These are phyloP conservation scores for Phanerodontia chrysosporium DNA, from an alignment of 768 basidiomycete species.

Conservation along the genomic window DNA sequence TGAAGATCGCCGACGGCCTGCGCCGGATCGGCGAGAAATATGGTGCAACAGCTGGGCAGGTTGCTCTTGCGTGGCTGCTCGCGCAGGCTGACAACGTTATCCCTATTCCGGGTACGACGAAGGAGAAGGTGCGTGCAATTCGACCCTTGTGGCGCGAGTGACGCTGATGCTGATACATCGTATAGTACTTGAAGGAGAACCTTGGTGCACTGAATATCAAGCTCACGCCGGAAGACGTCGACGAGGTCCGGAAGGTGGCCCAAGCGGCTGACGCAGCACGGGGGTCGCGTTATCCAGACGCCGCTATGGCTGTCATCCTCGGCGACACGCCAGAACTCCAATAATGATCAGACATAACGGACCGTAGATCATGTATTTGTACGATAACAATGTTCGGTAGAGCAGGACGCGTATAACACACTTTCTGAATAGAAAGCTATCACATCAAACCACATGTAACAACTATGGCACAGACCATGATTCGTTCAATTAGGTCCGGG, in stretches of 20 bases:
- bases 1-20: slow-evolving; percentile 31
- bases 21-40: slow-evolving; percentile 30
- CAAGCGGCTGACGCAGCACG: slow-evolving; percentile 13
- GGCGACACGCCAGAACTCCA: background rate
- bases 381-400: too few species aligned
- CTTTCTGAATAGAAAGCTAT: too few species aligned
- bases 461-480: too few species aligned
- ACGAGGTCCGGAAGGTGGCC: slow-evolving; percentile 6
- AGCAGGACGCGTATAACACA: too few species aligned
- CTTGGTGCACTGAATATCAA: slow-evolving; percentile 7
- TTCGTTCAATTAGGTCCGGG: too few species aligned
- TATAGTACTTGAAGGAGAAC: slow-evolving; percentile 16
- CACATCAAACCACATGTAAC: too few species aligned
- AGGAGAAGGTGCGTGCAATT: slow-evolving; percentile 13
- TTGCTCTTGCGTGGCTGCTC: slow-evolving; percentile 30
- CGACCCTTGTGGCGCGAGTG: background rate
- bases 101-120: slow-evolving; percentile 20
- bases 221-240: slow-evolving; percentile 5
- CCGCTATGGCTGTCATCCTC: background rate
- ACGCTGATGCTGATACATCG: background rate
- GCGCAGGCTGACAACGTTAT: slow-evolving; percentile 27
- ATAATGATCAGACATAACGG: too few species aligned
- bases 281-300: background rate
- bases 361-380: too few species aligned
- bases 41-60: slow-evolving; percentile 29